Evolutionary conservation across 371 early-diverging fungal species (phyloP).

Genomic region (Mucor velutinosus): DNA sequence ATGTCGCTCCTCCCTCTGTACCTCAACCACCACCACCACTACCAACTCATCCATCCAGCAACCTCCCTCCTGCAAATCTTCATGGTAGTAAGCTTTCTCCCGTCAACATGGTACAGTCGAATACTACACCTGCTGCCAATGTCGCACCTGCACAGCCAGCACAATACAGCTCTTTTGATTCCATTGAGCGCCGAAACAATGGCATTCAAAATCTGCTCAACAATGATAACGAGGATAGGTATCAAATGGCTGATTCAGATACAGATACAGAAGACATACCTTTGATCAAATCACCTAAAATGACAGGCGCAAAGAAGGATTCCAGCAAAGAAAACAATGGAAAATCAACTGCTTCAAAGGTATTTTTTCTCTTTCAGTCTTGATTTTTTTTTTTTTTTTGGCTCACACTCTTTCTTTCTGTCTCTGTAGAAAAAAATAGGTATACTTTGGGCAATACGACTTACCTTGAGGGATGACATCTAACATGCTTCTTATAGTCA

Average conservation of each 20-base stretch:
- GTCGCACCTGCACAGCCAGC: background rate
- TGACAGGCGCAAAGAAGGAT: background rate
- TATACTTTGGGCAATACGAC: background rate
- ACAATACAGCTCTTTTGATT: constrained; percentile 4
- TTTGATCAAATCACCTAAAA: constrained; percentile 15
- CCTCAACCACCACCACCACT: too few relatives aligned
- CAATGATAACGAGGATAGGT: constrained; percentile 27
- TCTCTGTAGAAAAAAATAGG: background rate
- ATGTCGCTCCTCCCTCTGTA: background rate
- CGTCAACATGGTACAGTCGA: background rate
- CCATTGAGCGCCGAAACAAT: constrained; percentile 19
- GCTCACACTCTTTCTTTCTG: background rate
- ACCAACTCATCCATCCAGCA: background rate
- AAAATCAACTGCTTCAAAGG: background rate
- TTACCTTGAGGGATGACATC: background rate
- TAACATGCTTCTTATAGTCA: background rate
- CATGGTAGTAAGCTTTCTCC: background rate
- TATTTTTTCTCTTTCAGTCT: background rate
- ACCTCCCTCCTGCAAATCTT: background rate
- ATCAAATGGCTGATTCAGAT: constrained; percentile 45
- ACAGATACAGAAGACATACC: constrained; percentile 44
- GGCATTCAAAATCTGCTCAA: constrained; percentile 42
- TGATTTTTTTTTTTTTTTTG: background rate
- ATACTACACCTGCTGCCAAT: background rate
- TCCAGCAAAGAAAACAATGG: background rate